Conservation (phyloP, 257 asterid genomes). For the Cruciata laevipes region DNA sequence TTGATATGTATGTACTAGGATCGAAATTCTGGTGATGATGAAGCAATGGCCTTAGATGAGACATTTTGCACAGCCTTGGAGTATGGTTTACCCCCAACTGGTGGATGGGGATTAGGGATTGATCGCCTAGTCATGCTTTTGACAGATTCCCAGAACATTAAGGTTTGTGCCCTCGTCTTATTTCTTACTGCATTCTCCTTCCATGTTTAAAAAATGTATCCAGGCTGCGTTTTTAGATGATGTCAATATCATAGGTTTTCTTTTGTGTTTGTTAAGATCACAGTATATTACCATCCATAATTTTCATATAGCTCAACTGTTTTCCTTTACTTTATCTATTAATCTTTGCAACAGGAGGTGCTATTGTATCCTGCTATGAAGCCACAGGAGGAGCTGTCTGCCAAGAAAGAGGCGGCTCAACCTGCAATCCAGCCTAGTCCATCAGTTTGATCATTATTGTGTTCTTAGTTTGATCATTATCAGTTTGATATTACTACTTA, state of each 20-base stretch:
- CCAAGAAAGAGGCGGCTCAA: no score
- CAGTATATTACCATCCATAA: no score
- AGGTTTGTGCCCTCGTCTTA: constrained; percentile 27
- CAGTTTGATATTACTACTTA: no score
- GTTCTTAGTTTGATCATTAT: no score
- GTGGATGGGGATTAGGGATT: constrained; percentile 96
- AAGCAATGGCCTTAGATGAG: constrained; percentile 95
- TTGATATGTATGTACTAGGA: constrained; percentile 29
- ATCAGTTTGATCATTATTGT: no score
- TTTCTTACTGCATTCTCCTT: background rate
- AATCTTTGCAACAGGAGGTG: constrained; percentile 34
- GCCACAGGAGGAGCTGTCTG: constrained; percentile 67
- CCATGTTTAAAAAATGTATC: no score
- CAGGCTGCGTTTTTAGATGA: no score
- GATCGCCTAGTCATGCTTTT: constrained; percentile 81
- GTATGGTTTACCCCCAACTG: constrained; percentile 93
- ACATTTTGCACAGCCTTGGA: constrained; percentile 82
- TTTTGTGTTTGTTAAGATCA: no score
- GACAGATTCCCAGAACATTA: constrained; percentile 91
- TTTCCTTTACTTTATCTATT: background rate
- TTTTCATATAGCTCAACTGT: no score
- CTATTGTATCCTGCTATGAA: constrained; percentile 89
- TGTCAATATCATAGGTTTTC: background rate
- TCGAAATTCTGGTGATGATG: constrained; percentile 94
- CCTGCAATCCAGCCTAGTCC: no score